phyloP scores from a whole-genome alignment of 805 yeast species.

The Lachancea kluyveri region DNA sequence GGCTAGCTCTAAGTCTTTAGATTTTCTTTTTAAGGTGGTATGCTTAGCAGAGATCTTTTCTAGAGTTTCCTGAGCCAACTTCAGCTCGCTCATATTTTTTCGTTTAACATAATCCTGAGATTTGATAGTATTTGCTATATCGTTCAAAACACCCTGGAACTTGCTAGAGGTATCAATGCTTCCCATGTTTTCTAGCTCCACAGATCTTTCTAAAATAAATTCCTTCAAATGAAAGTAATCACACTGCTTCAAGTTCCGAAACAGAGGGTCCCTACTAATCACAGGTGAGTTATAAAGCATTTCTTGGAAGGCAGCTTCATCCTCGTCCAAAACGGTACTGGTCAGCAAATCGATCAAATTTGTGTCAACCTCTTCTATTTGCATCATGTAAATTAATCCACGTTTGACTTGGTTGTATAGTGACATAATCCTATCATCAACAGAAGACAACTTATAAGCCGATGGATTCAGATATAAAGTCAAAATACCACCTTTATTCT shows the following conservation, averaged over 20 bases:
- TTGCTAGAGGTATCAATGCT: constrained; percentile 58
- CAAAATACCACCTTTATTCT: constrained; percentile 25
- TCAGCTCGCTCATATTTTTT: constrained; percentile 41
- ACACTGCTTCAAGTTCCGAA: constrained; percentile 39
- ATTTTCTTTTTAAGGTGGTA: constrained; percentile 34
- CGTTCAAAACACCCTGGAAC: constrained; percentile 74
- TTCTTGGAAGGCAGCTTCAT: constrained; percentile 58
- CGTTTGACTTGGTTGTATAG: constrained; percentile 74
- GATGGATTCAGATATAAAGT: constrained; percentile 54
- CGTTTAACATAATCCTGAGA: constrained; percentile 47
- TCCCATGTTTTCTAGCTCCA: constrained; percentile 69
- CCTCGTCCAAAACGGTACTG: constrained; percentile 36
- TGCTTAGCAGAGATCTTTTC: constrained; percentile 41
- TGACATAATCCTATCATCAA: constrained; percentile 52
- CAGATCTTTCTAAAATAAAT: constrained; percentile 62
- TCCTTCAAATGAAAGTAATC: constrained; percentile 74
- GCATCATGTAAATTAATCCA: constrained; percentile 72
- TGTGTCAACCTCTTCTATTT: constrained; percentile 65
- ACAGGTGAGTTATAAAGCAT: constrained; percentile 41
- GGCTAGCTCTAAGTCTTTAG: constrained; percentile 38
- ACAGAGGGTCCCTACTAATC: constrained; percentile 32
- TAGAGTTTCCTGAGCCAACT: constrained; percentile 39
- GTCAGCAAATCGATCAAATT: constrained; percentile 50
- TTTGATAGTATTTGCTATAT: constrained; percentile 74
- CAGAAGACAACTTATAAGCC: constrained; percentile 37